Evolutionary conservation across 139 green algal genomes (phyloP).

Genomic region (Chlamydomonas applanata): DNA sequence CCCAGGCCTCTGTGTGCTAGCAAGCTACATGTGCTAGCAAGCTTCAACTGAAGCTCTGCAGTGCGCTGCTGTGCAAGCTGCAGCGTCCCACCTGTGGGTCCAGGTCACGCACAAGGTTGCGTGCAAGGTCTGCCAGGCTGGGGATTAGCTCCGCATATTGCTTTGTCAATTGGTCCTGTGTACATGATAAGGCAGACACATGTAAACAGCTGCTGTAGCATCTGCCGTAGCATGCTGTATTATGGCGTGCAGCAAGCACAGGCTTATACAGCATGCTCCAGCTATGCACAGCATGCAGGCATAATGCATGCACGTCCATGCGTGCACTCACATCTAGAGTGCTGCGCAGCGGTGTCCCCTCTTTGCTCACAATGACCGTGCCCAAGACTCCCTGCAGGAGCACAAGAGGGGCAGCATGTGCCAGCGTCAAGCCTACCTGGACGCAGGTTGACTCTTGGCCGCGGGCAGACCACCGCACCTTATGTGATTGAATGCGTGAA

Average conservation of each 20-base stretch:
- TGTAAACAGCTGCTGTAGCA: not conserved
- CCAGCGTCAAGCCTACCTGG: too few relatives aligned
- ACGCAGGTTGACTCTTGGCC: not conserved
- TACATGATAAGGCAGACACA: not conserved
- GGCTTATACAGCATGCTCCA: too few relatives aligned
- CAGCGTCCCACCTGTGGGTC: slow-evolving; percentile 58
- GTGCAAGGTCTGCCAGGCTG: slow-evolving; percentile 58
- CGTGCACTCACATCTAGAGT: slow-evolving; percentile 42
- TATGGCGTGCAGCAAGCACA: too few relatives aligned
- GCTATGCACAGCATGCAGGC: too few relatives aligned
- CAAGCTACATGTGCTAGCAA: too few relatives aligned
- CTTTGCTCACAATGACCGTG: slow-evolving; percentile 35
- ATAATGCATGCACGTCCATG: not conserved
- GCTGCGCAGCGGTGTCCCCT: slow-evolving; percentile 33
- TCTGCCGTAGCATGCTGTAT: too few relatives aligned
- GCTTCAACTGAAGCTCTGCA: too few relatives aligned
- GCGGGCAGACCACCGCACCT: slow-evolving; percentile 18
- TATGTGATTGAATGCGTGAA: slow-evolving; percentile 40
- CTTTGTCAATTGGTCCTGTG: slow-evolving; percentile 62
- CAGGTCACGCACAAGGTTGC: slow-evolving; percentile 70
- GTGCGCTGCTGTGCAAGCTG: too few relatives aligned
- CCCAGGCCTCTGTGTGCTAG: too few relatives aligned
- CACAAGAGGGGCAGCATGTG: not conserved
- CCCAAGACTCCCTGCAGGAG: slow-evolving; percentile 31
- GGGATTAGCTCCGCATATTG: slow-evolving; percentile 71